Evolutionary conservation across 805 yeast genomes (phyloP).

Genomic region (Torulaspora gathmanii): DNA sequence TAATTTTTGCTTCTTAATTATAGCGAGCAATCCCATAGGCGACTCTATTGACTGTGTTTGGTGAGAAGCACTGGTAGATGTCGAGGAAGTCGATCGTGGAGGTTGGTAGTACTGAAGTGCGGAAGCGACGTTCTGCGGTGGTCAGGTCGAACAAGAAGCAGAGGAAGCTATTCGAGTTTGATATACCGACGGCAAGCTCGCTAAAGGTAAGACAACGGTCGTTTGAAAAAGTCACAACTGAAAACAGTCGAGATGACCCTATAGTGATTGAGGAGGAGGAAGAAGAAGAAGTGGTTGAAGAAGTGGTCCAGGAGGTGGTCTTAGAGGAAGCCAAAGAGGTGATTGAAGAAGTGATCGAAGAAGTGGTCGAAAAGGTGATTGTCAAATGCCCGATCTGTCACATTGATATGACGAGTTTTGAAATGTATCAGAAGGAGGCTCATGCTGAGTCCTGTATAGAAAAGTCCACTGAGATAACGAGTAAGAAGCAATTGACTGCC

Average conservation of each 20-base stretch:
- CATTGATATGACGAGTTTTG: constrained; percentile 37
- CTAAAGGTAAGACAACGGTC: constrained; percentile 9
- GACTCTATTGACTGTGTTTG: neutral
- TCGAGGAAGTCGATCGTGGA: constrained; percentile 17
- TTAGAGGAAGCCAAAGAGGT: constrained; percentile 5
- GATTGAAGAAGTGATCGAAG: constrained; percentile 4
- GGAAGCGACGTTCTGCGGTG: constrained; percentile 4
- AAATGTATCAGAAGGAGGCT: constrained; percentile 41
- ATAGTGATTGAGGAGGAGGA: constrained; percentile 14
- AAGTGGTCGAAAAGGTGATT: constrained; percentile 5
- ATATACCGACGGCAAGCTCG: constrained; percentile 23
- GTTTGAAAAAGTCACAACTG: neutral
- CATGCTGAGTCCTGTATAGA: constrained; percentile 56
- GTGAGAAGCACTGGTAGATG: neutral
- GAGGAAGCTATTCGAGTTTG: constrained; percentile 25
- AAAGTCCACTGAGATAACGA: constrained; percentile 9
- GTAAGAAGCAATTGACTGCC: neutral
- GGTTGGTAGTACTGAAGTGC: constrained; percentile 14
- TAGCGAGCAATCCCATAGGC: constrained; percentile 75
- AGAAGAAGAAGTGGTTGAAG: constrained; percentile 3
- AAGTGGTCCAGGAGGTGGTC: constrained; percentile 8
- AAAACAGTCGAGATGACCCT: constrained; percentile 9
- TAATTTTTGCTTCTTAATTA: constrained; percentile 74
- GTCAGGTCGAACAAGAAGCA: constrained; percentile 19
- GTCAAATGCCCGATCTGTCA: constrained; percentile 52